These are phyloP conservation scores for Flaveria robusta DNA, from an alignment of 129 eudicot species.

Conservation along the genomic window DNA sequence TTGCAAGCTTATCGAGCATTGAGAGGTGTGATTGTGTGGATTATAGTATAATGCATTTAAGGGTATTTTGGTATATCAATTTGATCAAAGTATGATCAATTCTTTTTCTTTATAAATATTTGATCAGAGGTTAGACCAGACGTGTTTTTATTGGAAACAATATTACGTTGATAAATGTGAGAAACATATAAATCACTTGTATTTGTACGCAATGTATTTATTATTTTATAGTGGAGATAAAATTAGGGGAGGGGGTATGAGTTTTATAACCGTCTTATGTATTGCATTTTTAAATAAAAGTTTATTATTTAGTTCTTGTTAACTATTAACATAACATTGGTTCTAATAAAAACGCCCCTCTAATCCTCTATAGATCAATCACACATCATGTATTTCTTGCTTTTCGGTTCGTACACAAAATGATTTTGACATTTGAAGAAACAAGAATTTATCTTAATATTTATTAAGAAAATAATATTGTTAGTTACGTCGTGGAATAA, in stretches of 20 bases:
- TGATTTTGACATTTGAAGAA: not conserved
- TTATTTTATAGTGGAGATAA: no score
- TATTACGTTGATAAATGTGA: no score
- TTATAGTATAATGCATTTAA: conserved; percentile 12
- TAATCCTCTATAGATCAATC: not conserved
- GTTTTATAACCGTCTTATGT: no score
- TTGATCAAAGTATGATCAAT: not conserved
- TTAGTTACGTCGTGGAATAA: not conserved
- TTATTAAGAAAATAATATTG: not conserved
- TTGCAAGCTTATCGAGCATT: conserved; percentile 15
- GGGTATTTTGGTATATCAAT: not conserved
- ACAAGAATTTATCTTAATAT: not conserved
- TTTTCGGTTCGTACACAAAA: not conserved
- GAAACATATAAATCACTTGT: no score
- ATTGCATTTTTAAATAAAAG: no score
- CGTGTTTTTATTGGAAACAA: no score
- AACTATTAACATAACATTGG: no score
- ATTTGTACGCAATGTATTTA: no score
- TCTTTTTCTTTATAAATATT: not conserved
- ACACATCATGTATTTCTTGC: not conserved
- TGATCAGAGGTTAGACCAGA: not conserved
- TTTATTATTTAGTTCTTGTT: no score
- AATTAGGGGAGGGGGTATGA: no score
- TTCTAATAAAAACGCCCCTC: no score
- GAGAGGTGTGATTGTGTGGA: conserved; percentile 14